Evolutionary conservation across 2,329 filamentous ascomycete genomes (phyloP), one percentile per base, ranked within the genome.

Genomic region (Hymenoscyphus fructigenus): DNA sequence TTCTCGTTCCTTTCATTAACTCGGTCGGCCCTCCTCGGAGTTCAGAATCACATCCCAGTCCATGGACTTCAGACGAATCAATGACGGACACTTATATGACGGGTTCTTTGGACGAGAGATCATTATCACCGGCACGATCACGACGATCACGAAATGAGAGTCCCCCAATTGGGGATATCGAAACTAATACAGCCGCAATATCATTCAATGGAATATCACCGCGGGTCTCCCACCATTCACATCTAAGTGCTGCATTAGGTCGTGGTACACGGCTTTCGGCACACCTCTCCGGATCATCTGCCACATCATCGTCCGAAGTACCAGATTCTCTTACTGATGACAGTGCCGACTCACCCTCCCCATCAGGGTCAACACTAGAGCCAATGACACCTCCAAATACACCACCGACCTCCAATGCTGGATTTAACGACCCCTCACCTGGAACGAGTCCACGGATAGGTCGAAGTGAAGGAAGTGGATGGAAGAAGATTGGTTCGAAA

Each of bases 1-100:
- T 98, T 0, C 83, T 98, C 60, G 88, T 97, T 0, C 93, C 94
- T 0, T 99, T 98, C 75, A 83, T 98, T 62, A 94, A 97, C 68
- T 75, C 74, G 7, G 69, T 75, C 3, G 67, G 67, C 29, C 69
- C 71, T 32, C 65, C 73, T 65, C 70, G 71, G 60, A 69, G 66
- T 1, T 57, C 71, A 1, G 72, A 73, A 14, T 66, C 69, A 4
- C 65, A 66, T 44, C 58, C 66, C 23, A 72, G 67, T 61, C 73
- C 74, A 23, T 76, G 73, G 73, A 67, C 69, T 17, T 75, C 74
- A 17, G 66, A 70, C 53, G 74, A 76, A 53, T 72, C 72, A 15
- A 71, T 74, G 67, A 56, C 61, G 23, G 73, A 75, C 66, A 65
- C 67, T 12, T 63, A 69, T 15, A 73, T 74, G 70, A 62, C 67